Percentiles rank a stretch among this genome's conserved stretches.
Evolutionary conservation across 2,329 filamentous ascomycete species (phyloP).

Genomic region (Teratosphaeria zuluensis): DNA sequence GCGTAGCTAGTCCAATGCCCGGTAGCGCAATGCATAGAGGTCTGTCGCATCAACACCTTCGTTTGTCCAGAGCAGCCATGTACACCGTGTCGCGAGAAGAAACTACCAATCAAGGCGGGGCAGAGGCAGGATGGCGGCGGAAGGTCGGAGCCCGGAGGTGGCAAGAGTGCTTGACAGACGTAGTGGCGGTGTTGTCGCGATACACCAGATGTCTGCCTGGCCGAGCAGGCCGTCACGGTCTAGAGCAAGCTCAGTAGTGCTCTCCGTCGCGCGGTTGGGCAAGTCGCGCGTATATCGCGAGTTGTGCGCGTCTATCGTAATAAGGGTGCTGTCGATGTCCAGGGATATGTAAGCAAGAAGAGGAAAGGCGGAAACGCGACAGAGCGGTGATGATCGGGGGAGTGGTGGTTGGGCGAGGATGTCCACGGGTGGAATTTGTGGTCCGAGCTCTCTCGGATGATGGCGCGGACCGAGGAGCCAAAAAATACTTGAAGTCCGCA

Average conservation of each 20-base stretch:
- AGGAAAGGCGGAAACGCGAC: not conserved
- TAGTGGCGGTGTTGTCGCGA: not conserved
- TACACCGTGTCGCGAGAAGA: not conserved
- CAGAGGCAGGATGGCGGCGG: not conserved
- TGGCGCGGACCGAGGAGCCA: not conserved
- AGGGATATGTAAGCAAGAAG: not conserved
- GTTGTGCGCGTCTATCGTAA: not conserved
- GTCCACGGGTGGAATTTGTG: not conserved
- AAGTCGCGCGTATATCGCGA: not conserved
- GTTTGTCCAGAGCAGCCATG: not conserved
- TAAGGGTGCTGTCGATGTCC: not conserved
- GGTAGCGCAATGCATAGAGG: constrained; percentile 20
- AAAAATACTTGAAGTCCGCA: not conserved
- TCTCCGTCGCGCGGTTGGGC: not conserved
- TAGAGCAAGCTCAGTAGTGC: not conserved
- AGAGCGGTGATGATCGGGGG: not conserved
- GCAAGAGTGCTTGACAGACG: not conserved
- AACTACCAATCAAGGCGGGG: not conserved
- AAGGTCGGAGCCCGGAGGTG: not conserved
- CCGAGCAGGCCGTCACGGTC: not conserved
- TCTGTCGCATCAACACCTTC: constrained; percentile 1
- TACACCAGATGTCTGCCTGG: not conserved
- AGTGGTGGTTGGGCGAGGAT: not conserved
- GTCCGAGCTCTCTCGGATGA: not conserved
- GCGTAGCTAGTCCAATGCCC: constrained; percentile 17